These are phyloP conservation scores for Yarrowia keelungensis DNA, from an alignment of 805 yeast genomes.

Conservation along the genomic window DNA sequence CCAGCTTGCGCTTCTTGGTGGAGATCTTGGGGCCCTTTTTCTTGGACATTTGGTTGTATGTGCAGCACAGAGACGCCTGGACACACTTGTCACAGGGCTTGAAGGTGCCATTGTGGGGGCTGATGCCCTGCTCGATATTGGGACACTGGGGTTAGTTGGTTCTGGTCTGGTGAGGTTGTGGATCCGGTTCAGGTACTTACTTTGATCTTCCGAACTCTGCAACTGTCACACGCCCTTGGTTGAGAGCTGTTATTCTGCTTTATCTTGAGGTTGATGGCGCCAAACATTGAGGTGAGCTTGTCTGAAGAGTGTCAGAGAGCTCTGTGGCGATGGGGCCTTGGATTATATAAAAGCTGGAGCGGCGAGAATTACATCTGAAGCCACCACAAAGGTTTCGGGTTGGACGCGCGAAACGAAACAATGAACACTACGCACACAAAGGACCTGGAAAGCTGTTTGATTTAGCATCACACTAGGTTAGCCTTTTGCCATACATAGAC, in stretches of 20 bases:
- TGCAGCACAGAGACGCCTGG: conserved; percentile 27
- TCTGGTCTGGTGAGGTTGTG: neutral
- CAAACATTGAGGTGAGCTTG: conserved; percentile 25
- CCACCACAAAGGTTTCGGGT: conserved; percentile 35
- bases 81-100: conserved; percentile 33
- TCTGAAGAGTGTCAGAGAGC: neutral
- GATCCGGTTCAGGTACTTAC: conserved; percentile 4
- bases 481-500: neutral
- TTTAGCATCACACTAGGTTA: conserved; percentile 23
- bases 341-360: conserved; percentile 35
- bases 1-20: conserved; percentile 31
- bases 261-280: conserved; percentile 35
- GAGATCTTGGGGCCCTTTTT: conserved; percentile 30
- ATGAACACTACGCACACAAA: conserved; percentile 21
- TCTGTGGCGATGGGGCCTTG: neutral
- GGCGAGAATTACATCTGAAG: conserved; percentile 32
- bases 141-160: conserved; percentile 22
- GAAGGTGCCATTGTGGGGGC: conserved; percentile 26
- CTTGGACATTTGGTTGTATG: conserved; percentile 35
- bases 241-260: conserved; percentile 25
- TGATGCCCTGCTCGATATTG: conserved; percentile 30
- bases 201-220: conserved; percentile 38
- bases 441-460: conserved; percentile 20
- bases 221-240: conserved; percentile 26
- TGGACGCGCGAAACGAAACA: conserved; percentile 33